These are phyloP conservation scores for Apiospora arundinis DNA, from an alignment of 2,329 filamentous ascomycete species.

Conservation along the genomic window DNA sequence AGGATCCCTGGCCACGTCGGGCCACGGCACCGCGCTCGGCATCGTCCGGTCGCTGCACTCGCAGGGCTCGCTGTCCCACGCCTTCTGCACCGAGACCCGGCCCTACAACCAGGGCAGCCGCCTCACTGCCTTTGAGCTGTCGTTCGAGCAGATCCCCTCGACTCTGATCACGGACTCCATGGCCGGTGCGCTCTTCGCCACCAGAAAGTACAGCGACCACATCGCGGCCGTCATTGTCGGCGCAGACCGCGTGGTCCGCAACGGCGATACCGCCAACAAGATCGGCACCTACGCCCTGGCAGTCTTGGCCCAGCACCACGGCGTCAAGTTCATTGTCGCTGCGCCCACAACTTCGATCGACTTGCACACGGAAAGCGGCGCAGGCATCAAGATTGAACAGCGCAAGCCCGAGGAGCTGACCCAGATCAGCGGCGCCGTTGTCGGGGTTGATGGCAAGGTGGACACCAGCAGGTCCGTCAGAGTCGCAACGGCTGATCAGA, in stretches of 20 bases:
- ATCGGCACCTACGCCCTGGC: conserved; percentile 94
- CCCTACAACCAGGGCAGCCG: conserved; percentile 98
- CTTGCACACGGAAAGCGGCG: conserved; percentile 76
- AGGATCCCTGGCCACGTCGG: conserved; percentile 93
- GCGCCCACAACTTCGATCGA: conserved; percentile 96
- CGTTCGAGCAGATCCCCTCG: conserved; percentile 88
- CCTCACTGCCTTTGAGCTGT: conserved; percentile 94
- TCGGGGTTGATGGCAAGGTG: conserved; percentile 66
- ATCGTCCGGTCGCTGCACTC: conserved; percentile 85
- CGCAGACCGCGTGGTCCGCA: conserved; percentile 92
- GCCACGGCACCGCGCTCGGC: conserved; percentile 94
- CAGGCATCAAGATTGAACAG: conserved; percentile 89
- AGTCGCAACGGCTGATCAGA: conserved; percentile 79
- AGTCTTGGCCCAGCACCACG: conserved; percentile 87
- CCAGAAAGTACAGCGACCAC: conserved; percentile 65
- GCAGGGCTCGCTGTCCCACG: conserved; percentile 72
- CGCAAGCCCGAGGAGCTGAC: conserved; percentile 83
- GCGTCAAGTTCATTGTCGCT: conserved; percentile 92
- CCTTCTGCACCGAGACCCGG: conserved; percentile 95
- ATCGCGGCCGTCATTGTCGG: conserved; percentile 92
- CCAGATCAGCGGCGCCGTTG: conserved; percentile 78
- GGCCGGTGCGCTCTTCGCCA: conserved; percentile 82
- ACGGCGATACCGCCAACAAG: conserved; percentile 98
- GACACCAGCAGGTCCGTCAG: conserved; percentile 69
- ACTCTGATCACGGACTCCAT: conserved; percentile 96